These are phyloP conservation scores for Trichoderma sp. DNA, from an alignment of 2,329 filamentous ascomycete species.

Conservation along the genomic window DNA sequence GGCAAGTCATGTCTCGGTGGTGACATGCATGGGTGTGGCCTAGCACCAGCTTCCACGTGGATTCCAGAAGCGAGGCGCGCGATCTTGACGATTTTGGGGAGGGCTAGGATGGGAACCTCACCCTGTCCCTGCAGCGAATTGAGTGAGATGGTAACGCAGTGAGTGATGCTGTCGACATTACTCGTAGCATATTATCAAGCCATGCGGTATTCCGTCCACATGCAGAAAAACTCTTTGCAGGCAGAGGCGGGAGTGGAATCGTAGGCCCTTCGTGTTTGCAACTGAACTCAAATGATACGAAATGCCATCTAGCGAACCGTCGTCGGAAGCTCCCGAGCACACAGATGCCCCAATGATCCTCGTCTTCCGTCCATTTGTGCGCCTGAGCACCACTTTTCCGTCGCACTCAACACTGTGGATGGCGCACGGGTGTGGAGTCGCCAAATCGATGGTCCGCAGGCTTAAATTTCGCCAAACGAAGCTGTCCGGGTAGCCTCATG, in stretches of 20 bases:
- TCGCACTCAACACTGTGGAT: background rate
- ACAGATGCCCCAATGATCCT: slow-evolving; percentile 10
- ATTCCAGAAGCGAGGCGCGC: slow-evolving; percentile 20
- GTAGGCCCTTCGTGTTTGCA: background rate
- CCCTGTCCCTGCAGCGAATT: background rate
- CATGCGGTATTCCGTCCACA: background rate
- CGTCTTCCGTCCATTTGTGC: background rate
- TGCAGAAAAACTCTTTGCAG: background rate
- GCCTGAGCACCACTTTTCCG: background rate
- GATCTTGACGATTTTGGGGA: slow-evolving; percentile 16
- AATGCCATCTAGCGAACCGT: background rate
- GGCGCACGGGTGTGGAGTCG: slow-evolving; percentile 6
- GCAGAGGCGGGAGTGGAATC: background rate
- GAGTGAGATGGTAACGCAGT: background rate
- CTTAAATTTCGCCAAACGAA: background rate
- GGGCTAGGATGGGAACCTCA: background rate
- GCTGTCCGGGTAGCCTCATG: background rate
- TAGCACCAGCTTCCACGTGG: slow-evolving; percentile 17
- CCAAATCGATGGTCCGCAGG: background rate
- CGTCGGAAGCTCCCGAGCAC: slow-evolving; percentile 16
- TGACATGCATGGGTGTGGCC: slow-evolving; percentile 10
- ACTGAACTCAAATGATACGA: background rate
- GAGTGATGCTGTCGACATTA: background rate
- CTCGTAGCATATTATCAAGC: background rate
- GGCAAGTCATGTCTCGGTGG: slow-evolving; percentile 11